A percentile compares a stretch with the other conserved stretches of the same genome.
phyloP scores from a whole-genome alignment of 495 filamentous ascomycete genomes.

The Neurospora sp. region DNA sequence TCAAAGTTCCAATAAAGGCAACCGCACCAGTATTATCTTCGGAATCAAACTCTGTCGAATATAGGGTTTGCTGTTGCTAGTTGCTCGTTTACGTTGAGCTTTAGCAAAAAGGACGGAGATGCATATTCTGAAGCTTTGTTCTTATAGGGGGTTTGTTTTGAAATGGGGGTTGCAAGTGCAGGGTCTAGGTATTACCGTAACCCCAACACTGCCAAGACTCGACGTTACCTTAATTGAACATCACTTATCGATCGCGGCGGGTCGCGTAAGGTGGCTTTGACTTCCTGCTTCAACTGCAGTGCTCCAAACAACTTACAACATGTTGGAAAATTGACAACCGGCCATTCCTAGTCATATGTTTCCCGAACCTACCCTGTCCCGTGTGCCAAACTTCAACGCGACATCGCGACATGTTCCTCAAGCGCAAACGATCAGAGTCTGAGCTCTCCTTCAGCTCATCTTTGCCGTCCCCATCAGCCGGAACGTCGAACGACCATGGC shows the following conservation, averaged over 20 bases:
- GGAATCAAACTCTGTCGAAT: not conserved
- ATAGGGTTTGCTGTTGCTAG: not conserved
- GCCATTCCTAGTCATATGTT: not conserved
- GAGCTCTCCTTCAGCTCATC: constrained; percentile 32
- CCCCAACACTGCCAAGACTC: not conserved
- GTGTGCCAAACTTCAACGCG: not conserved
- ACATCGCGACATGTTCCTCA: constrained; percentile 27
- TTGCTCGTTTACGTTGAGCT: not conserved
- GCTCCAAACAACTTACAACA: not conserved
- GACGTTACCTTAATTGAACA: not conserved
- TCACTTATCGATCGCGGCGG: not conserved
- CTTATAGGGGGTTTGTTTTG: not conserved
- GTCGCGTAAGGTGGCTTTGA: not conserved
- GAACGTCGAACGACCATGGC: constrained; percentile 9
- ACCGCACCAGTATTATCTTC: not conserved
- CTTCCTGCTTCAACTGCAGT: not conserved
- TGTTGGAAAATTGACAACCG: not conserved
- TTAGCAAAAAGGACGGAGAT: not conserved
- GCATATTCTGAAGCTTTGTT: not conserved
- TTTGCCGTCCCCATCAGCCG: constrained; percentile 24
- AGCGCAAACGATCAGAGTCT: constrained; percentile 44
- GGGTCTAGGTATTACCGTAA: not conserved
- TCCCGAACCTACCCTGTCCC: not conserved
- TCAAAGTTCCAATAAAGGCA: not conserved
- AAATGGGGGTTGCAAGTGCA: not conserved